phyloP scores from a whole-genome alignment of 139 green algal genomes.

The Raphidocelis subcapitata region DNA sequence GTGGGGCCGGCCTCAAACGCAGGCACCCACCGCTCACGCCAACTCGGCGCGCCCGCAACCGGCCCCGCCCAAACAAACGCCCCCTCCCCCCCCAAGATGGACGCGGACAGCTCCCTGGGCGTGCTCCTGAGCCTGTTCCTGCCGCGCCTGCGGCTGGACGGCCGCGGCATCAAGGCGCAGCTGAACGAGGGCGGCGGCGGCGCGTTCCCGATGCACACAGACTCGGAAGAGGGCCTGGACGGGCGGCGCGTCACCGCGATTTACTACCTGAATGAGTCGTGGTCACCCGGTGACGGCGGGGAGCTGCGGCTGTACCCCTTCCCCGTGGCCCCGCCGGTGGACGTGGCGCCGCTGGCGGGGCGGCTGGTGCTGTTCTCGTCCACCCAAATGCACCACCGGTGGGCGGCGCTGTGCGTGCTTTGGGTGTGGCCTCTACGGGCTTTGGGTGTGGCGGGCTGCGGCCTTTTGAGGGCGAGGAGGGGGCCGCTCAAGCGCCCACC shows the following conservation, averaged over 20 bases:
- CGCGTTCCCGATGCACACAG: conserved; percentile 82
- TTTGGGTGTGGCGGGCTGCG: background rate
- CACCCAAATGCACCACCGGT: conserved; percentile 66
- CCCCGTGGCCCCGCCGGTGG: conserved; percentile 38
- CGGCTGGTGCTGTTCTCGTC: conserved; percentile 75
- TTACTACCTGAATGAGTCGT: conserved; percentile 67
- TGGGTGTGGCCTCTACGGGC: background rate
- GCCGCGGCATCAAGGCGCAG: conserved; percentile 80
- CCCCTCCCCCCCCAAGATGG: too few species aligned
- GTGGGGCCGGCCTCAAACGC: too few species aligned
- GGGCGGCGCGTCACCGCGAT: conserved; percentile 66
- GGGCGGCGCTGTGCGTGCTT: background rate
- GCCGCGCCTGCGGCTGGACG: conserved; percentile 55
- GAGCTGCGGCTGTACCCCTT: conserved; percentile 76
- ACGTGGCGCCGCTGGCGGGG: conserved; percentile 55
- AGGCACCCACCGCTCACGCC: too few species aligned
- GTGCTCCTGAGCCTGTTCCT: conserved; percentile 65
- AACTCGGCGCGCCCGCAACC: too few species aligned
- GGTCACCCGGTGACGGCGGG: conserved; percentile 53
- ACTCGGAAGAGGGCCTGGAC: conserved; percentile 69
- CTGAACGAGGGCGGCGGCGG: conserved; percentile 59
- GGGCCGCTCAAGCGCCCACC: background rate
- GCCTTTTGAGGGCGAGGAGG: background rate
- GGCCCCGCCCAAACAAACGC: too few species aligned
- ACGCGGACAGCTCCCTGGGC: conserved; percentile 53